Evolutionary conservation across 1,284 basidiomycete species (phyloP).

Genomic region (Ustilago sp.): DNA sequence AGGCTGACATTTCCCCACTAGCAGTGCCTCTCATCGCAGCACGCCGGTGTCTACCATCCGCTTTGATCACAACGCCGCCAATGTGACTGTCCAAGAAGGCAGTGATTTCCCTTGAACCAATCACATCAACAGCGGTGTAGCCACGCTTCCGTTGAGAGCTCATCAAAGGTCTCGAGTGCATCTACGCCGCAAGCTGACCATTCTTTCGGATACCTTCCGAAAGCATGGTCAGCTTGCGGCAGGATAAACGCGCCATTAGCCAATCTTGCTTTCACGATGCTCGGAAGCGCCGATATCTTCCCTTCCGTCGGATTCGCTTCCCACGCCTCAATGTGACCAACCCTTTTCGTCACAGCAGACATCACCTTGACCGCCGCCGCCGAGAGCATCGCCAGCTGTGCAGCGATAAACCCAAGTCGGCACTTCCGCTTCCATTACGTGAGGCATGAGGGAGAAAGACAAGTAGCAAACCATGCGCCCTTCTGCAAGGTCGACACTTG

Average conservation of each 20-base stretch:
- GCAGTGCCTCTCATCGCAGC: neutral
- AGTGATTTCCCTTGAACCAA: neutral
- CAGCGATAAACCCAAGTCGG: neutral
- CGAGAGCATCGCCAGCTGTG: neutral
- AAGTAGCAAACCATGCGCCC: neutral
- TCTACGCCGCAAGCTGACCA: neutral
- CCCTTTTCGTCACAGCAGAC: neutral
- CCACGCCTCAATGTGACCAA: neutral
- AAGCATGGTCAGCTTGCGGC: neutral
- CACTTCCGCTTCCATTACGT: neutral
- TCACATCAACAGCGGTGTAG: neutral
- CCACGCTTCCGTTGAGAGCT: neutral
- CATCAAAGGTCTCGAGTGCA: neutral
- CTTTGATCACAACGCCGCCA: neutral
- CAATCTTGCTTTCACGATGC: neutral
- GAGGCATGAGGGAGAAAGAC: neutral
- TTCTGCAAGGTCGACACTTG: neutral
- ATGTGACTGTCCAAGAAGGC: neutral
- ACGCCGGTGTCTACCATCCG: neutral
- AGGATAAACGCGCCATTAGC: neutral
- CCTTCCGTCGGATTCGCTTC: conserved; percentile 21
- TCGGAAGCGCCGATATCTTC: conserved; percentile 18
- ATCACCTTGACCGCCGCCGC: neutral
- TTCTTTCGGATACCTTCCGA: conserved; percentile 4
- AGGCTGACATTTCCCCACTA: neutral